Percentiles rank a stretch among this genome's conserved stretches.
phyloP scores from a whole-genome alignment of 768 basidiomycete species.

The Gyrodon lividus region DNA sequence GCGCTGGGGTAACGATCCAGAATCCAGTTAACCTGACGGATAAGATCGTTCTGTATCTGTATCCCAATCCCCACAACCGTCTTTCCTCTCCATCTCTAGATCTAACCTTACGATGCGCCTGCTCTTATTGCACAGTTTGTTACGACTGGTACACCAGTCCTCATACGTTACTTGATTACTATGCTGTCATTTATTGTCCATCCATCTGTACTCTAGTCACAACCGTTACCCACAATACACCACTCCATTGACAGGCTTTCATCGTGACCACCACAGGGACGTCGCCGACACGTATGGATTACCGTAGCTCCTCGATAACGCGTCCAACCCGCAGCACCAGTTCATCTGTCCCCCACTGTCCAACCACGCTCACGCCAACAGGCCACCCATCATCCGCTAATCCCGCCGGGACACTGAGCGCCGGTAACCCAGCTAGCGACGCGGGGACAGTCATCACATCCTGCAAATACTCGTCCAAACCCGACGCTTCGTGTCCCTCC shows the following conservation, averaged over 20 bases:
- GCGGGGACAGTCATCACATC: constrained; percentile 92
- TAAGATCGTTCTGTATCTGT: too few species aligned
- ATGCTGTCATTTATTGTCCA: constrained; percentile 13
- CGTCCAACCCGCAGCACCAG: constrained; percentile 56
- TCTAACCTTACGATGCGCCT: constrained; percentile 6
- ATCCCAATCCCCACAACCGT: not conserved
- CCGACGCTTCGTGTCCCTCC: constrained; percentile 5
- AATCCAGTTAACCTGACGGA: not conserved
- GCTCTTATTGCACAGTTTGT: not conserved
- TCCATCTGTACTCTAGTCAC: constrained; percentile 22
- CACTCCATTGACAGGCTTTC: constrained; percentile 15
- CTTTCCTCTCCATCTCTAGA: constrained; percentile 10
- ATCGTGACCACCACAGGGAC: too few species aligned
- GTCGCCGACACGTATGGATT: not conserved
- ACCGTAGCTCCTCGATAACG: constrained; percentile 35
- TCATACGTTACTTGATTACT: constrained; percentile 13
- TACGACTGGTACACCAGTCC: constrained; percentile 8
- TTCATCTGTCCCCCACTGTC: constrained; percentile 82
- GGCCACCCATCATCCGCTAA: constrained; percentile 66
- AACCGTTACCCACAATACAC: constrained; percentile 25
- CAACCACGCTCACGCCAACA: constrained; percentile 77
- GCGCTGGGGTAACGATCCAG: constrained; percentile 44
- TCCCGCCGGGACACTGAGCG: constrained; percentile 67
- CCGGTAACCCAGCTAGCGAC: constrained; percentile 85
- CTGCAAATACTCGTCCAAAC: constrained; percentile 73